Base-by-base conservation (phyloP, 768 basidiomycete genomes). In the Termitomyces sp. region DNA sequence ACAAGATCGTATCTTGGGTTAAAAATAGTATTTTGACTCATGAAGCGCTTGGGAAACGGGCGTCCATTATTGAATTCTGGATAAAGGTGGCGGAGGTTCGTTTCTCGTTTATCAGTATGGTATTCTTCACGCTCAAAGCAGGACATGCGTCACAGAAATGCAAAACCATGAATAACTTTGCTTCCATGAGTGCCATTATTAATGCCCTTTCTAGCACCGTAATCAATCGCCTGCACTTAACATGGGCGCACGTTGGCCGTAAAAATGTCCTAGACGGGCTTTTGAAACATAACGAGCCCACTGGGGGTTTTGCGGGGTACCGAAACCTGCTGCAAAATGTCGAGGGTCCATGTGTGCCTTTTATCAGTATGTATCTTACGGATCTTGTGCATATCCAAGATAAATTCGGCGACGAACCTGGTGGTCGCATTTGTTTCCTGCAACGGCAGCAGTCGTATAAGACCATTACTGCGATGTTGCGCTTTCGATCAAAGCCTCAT, bases 41-140 rank as follows among this genome's bases (percentile, higher is more conserved):
- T 47, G 78, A 83, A 8, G 70, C 70, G 5, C 67, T 83, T 54
- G 74, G 73, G 14, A 81, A 76, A 62, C 73, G 86, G 43, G 78
- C 83, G 8, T 77, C 83, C 53, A 78, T 75, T 15, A 70, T 88
- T 37, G 85, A 88, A 56, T 80, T 84, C 63, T 90, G 88, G 88
- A 84, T 90, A 60, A 84, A 80, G 64, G 84, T 88, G 19, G 86
- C 88, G 8, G 87, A 90, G 78, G 88, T 88, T 44, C 19, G 59
- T 49, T 21, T 38, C 22, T 11, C 2, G 17, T 19, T 24, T 10
- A 17, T 24, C 3, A 6, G 3, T 22, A 21, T 1, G 3, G 11
- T 11, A 1, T 41, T 30, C 17, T 11, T 38, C n/a, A 34, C 5
- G 42, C 56, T 52, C 12, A 56, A 41, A 51, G n/a, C 11, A 38